Evolutionary conservation across 345 rosid species (phyloP).

Genomic region (Mallotus nudiflorus): DNA sequence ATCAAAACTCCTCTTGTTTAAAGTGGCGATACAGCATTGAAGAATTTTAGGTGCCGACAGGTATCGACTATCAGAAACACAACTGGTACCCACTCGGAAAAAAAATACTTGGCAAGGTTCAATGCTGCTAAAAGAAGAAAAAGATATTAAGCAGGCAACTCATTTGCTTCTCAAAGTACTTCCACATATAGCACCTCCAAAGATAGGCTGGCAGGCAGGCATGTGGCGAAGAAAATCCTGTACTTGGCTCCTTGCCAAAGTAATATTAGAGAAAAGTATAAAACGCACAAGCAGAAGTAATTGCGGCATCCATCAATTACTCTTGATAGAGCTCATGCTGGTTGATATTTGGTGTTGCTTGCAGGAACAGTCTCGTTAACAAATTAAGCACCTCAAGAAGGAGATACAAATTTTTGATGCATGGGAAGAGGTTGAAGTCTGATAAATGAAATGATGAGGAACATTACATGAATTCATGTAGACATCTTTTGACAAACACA

Average conservation of each 20-base stretch:
- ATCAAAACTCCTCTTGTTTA: slow-evolving; percentile 24
- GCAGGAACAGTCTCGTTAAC: slow-evolving; percentile 3
- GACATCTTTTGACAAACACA: slow-evolving; percentile 20
- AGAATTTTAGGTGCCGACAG: no score
- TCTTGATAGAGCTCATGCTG: slow-evolving; percentile 18
- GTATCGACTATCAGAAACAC: slow-evolving; percentile 22
- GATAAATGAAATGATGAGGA: slow-evolving; percentile 22
- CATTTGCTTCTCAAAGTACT: slow-evolving; percentile 34
- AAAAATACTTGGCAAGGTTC: slow-evolving; percentile 24
- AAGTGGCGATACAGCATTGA: neutral
- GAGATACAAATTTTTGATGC: slow-evolving; percentile 12
- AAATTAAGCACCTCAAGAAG: slow-evolving; percentile 5
- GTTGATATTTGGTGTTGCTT: slow-evolving; percentile 23
- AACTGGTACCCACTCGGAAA: slow-evolving; percentile 28
- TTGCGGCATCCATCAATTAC: slow-evolving; percentile 14
- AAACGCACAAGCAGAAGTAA: slow-evolving; percentile 14
- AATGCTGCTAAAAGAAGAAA: slow-evolving; percentile 25
- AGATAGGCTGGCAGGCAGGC: slow-evolving; percentile 17
- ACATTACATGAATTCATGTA: slow-evolving; percentile 11
- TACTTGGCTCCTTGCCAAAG: slow-evolving; percentile 14
- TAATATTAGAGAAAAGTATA: neutral
- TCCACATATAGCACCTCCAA: slow-evolving; percentile 29
- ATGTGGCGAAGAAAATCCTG: slow-evolving; percentile 13
- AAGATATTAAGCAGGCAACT: slow-evolving; percentile 37
- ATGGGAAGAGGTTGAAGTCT: slow-evolving; percentile 12